Percentiles rank a stretch among this genome's conserved stretches.
phyloP scores from a whole-genome alignment of 352 stramenopile genomes.

The Proteromonas lacertae region DNA sequence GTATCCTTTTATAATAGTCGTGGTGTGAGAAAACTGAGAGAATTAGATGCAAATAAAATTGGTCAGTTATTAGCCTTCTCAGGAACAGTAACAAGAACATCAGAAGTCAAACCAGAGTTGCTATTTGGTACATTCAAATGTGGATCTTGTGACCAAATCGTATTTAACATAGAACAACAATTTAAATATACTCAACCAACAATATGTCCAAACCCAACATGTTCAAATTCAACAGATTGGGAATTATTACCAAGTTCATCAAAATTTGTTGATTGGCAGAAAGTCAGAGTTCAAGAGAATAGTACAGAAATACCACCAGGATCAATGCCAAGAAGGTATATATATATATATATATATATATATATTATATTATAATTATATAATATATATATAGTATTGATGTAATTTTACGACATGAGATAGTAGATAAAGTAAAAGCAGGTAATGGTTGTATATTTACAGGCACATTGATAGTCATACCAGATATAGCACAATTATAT shows the following conservation, averaged over 20 bases:
- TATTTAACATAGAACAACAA: constrained; percentile 67
- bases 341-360: no score
- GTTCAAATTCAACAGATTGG: constrained; percentile 30
- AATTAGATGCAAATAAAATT: constrained; percentile 57
- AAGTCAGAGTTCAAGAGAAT: constrained; percentile 90
- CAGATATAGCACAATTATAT: constrained; percentile 58
- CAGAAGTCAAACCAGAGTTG: constrained; percentile 81
- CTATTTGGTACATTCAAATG: constrained; percentile 72
- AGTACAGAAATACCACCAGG: constrained; percentile 88
- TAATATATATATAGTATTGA: constrained; percentile 26
- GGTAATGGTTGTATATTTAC: constrained; percentile 12
- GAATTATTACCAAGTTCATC: constrained; percentile 42
- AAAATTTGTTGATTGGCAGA: constrained; percentile 93
- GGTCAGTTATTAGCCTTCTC: constrained; percentile 56
- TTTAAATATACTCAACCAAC: constrained; percentile 82
- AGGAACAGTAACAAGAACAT: constrained; percentile 81
- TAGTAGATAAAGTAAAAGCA: constrained; percentile 10
- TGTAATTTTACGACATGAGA: background rate
- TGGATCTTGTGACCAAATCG: constrained; percentile 53
- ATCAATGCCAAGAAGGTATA: constrained; percentile 73
- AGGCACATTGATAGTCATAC: constrained; percentile 57
- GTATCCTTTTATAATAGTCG: constrained; percentile 28
- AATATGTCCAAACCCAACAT: constrained; percentile 77
- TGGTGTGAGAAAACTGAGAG: constrained; percentile 29
- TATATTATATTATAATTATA: constrained; percentile 88